These are phyloP conservation scores for Cercospora berteroae DNA, from an alignment of 2,329 filamentous ascomycete species.

Conservation along the genomic window DNA sequence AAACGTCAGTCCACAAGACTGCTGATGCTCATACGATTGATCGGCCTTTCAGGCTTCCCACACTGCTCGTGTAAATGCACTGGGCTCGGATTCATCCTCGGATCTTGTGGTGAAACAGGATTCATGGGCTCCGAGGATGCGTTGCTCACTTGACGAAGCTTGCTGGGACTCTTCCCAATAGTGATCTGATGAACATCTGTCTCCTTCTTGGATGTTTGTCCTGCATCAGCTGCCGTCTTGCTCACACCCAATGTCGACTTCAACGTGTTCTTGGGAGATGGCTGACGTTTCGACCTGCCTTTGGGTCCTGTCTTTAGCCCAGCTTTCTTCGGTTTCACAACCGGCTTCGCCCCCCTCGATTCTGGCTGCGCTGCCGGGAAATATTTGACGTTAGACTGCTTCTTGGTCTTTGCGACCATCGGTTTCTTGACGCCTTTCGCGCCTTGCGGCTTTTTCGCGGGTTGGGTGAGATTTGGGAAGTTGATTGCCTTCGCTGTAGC, in stretches of 20 bases:
- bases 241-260: constrained; percentile 28
- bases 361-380: constrained; percentile 25
- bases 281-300: constrained; percentile 16
- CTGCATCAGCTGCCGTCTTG: constrained; percentile 26
- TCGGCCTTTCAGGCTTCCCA: not conserved
- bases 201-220: constrained; percentile 21
- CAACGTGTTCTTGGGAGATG: constrained; percentile 21
- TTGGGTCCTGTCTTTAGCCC: not conserved
- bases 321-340: not conserved
- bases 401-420: constrained; percentile 20
- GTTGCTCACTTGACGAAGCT: constrained; percentile 32
- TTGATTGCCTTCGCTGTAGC: constrained; percentile 11
- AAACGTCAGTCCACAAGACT: constrained; percentile 18
- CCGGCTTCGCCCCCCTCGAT: constrained; percentile 18
- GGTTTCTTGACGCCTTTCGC: constrained; percentile 18
- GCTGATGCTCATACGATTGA: constrained; percentile 21
- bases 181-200: constrained; percentile 17
- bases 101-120: constrained; percentile 27
- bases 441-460: constrained; percentile 19
- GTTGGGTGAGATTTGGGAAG: constrained; percentile 20
- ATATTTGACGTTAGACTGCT: constrained; percentile 29
- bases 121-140: constrained; percentile 27
- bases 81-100: constrained; percentile 27
- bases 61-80: constrained; percentile 6
- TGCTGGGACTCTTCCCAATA: constrained; percentile 28